phyloP scores from a whole-genome alignment of 225 moss, liverwort and hornwort genomes.

The Pseudoscleropodium purum region DNA sequence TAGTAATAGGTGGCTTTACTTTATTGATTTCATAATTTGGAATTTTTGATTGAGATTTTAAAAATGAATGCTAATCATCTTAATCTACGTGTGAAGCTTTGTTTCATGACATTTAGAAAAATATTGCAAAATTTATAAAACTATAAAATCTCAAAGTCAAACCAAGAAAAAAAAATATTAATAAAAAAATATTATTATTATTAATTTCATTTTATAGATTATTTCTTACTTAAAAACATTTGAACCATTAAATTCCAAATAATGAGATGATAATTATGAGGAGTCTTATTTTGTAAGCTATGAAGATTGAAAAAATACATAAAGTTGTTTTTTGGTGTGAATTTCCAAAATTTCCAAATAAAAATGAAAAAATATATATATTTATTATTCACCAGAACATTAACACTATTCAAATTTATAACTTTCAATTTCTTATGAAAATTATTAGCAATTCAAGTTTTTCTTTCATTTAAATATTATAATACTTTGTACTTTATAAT shows the following conservation, averaged over 20 bases:
- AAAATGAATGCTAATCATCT: background rate
- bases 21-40: background rate
- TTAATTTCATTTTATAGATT: too few relatives aligned
- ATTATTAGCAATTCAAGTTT: background rate
- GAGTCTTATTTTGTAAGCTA: background rate
- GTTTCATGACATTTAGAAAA: too few relatives aligned
- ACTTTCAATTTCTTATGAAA: background rate
- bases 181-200: too few relatives aligned
- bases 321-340: too few relatives aligned
- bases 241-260: too few relatives aligned
- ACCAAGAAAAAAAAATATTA: too few relatives aligned
- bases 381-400: background rate
- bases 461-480: background rate
- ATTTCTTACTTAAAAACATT: too few relatives aligned
- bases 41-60: background rate
- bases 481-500: background rate
- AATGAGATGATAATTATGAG: background rate
- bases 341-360: background rate
- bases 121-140: too few relatives aligned
- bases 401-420: background rate
- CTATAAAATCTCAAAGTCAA: too few relatives aligned
- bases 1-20: too few relatives aligned
- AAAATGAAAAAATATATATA: background rate
- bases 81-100: background rate
- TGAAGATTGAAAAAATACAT: background rate